These are phyloP conservation scores for Dactylonectria estremocensis DNA, from an alignment of 2,329 filamentous ascomycete genomes.

Conservation along the genomic window DNA sequence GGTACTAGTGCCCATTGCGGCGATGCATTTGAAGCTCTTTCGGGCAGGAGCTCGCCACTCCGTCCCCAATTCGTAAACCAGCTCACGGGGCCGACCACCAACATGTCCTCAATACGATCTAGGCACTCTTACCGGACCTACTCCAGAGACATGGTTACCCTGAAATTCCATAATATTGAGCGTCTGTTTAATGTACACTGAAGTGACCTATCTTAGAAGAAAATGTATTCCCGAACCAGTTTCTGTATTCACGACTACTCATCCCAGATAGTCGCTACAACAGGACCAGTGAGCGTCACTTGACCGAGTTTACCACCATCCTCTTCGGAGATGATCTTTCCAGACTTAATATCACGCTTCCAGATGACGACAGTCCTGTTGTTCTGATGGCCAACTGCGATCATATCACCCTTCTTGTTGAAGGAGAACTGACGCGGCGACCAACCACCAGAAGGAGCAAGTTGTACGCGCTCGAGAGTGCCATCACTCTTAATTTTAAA, in stretches of 20 bases:
- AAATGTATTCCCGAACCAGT: too few relatives aligned
- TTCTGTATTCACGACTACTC: conserved; percentile 25
- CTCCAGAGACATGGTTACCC: too few relatives aligned
- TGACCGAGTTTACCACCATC: conserved; percentile 44
- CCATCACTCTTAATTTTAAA: conserved; percentile 42
- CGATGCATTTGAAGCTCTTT: too few relatives aligned
- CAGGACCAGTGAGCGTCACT: conserved; percentile 35
- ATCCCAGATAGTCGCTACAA: conserved; percentile 42
- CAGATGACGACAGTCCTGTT: conserved; percentile 44
- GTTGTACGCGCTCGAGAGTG: conserved; percentile 37
- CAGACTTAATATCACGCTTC: conserved; percentile 41
- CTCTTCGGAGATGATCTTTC: conserved; percentile 40
- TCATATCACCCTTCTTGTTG: conserved; percentile 44
- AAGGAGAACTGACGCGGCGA: conserved; percentile 44
- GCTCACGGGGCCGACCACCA: too few relatives aligned
- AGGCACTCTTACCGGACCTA: too few relatives aligned
- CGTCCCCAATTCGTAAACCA: too few relatives aligned
- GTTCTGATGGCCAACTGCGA: conserved; percentile 45
- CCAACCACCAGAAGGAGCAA: conserved; percentile 42
- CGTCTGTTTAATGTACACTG: neutral
- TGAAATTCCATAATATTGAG: neutral
- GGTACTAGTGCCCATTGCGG: neutral
- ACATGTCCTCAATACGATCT: too few relatives aligned
- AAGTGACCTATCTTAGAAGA: neutral
- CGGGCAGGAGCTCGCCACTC: too few relatives aligned